Percentiles rank a stretch among this genome's conserved stretches.
These are phyloP conservation scores for Mycena amicta DNA, from an alignment of 768 basidiomycete genomes.

Conservation along the genomic window DNA sequence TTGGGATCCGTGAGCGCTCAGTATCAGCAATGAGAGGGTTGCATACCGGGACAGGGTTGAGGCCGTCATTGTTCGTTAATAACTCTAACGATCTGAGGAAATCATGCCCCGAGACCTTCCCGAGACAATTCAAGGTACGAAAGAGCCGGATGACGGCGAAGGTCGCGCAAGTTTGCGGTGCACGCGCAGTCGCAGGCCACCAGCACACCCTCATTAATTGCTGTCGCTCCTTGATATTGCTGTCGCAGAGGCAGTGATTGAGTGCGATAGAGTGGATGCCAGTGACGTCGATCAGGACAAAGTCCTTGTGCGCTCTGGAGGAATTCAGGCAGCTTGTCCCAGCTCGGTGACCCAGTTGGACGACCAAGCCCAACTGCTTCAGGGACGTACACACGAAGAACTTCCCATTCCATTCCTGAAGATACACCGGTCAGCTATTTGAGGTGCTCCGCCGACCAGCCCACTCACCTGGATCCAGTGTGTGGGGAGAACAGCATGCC, in stretches of 20 bases:
- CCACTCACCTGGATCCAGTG: slow-evolving; percentile 2
- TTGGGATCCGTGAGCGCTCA: not conserved
- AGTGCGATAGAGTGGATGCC: slow-evolving; percentile 1
- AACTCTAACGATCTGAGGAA: slow-evolving; percentile 4
- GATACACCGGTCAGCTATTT: not conserved
- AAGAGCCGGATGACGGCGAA: slow-evolving; percentile 1
- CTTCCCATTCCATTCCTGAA: slow-evolving; percentile 2
- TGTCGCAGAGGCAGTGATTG: slow-evolving; percentile 2
- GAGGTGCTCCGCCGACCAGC: not conserved
- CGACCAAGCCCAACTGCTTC: not conserved
- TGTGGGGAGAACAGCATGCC: not conserved
- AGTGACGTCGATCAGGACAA: slow-evolving; percentile 1
- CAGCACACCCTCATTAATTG: slow-evolving; percentile 12
- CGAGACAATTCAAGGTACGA: not conserved
- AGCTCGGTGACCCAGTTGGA: slow-evolving; percentile 5
- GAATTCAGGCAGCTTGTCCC: not conserved
- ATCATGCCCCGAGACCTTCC: not conserved
- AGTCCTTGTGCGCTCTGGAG: not conserved
- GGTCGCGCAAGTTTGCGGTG: not conserved
- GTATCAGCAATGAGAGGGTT: not conserved
- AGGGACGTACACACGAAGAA: slow-evolving; percentile 1
- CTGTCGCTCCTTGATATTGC: not conserved
- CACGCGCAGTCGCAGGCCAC: slow-evolving; percentile 11
- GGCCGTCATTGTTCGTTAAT: slow-evolving; percentile 1
- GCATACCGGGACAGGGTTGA: not conserved